phyloP scores from a whole-genome alignment of 768 basidiomycete species.

The Hygrocybe coccinea region DNA sequence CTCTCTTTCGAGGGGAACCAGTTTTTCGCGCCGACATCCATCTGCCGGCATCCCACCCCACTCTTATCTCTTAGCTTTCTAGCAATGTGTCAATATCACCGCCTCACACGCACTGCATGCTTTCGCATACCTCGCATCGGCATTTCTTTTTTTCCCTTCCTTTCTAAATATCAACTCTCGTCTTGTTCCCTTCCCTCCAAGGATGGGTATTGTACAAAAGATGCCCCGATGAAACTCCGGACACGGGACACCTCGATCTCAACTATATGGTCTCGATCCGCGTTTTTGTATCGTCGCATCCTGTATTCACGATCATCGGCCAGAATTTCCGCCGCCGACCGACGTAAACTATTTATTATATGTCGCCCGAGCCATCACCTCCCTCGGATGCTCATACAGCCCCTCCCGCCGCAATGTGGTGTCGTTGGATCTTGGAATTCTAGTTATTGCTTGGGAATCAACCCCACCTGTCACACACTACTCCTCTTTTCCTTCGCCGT shows the following conservation, averaged over 20 bases:
- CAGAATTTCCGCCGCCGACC: background rate
- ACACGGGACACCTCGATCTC: background rate
- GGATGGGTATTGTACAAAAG: slow-evolving; percentile 4
- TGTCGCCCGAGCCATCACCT: too few species aligned
- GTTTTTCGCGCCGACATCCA: background rate
- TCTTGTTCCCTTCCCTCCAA: background rate
- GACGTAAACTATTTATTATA: background rate
- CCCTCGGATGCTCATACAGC: background rate
- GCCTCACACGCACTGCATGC: slow-evolving; percentile 5
- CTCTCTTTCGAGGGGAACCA: background rate
- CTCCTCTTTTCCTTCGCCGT: background rate
- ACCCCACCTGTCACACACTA: background rate
- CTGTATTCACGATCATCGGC: too few species aligned
- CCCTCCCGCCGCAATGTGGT: background rate
- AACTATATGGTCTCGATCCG: background rate
- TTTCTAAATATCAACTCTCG: background rate
- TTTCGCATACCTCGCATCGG: slow-evolving; percentile 7
- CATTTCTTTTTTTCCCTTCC: background rate
- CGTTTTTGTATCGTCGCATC: background rate
- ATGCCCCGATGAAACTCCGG: background rate
- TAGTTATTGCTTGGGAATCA: background rate
- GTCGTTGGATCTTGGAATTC: slow-evolving; percentile 7
- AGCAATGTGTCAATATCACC: slow-evolving; percentile 6
- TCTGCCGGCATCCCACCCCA: background rate
- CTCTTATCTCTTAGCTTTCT: background rate